phyloP scores from a whole-genome alignment of 768 basidiomycete genomes.

The Ramaria sp. region DNA sequence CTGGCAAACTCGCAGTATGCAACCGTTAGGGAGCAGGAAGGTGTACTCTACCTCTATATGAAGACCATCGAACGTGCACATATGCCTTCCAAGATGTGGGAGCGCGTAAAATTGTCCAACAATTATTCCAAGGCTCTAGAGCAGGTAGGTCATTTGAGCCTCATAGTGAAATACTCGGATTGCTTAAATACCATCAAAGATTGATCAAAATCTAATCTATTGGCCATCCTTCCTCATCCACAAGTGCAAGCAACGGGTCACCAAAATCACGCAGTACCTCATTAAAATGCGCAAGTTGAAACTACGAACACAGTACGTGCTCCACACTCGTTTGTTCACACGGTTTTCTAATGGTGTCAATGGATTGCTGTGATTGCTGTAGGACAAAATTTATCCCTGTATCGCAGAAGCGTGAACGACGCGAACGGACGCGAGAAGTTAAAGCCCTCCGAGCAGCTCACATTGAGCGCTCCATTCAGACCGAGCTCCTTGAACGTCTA shows the following conservation, averaged over 20 bases:
- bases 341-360: not conserved
- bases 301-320: slow-evolving; percentile 70
- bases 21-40: slow-evolving; percentile 94
- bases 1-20: slow-evolving; percentile 97
- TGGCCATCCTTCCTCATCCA: slow-evolving; percentile 98
- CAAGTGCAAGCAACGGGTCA: slow-evolving; percentile 98
- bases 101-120: slow-evolving; percentile 82
- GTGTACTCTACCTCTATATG: slow-evolving; percentile 83
- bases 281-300: slow-evolving; percentile 95
- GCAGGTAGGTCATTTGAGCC: slow-evolving; percentile 46
- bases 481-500: slow-evolving; percentile 90
- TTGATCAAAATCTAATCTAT: slow-evolving; percentile 90
- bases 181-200: slow-evolving; percentile 34
- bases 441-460: slow-evolving; percentile 95
- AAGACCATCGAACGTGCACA: slow-evolving; percentile 98
- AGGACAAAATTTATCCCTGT: slow-evolving; percentile 91
- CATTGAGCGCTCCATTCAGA: slow-evolving; percentile 90
- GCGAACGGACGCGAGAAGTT: slow-evolving; percentile 85
- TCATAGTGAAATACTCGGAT: not conserved
- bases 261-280: slow-evolving; percentile 98
- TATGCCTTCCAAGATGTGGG: slow-evolving; percentile 96
- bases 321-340: not conserved
- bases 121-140: slow-evolving; percentile 93
- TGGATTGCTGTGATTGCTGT: not conserved
- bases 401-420: slow-evolving; percentile 93